A percentile compares a stretch with the other conserved stretches of the same genome.
Evolutionary conservation across 805 yeast genomes (phyloP).

Genomic region (Yarrowia keelungensis): DNA sequence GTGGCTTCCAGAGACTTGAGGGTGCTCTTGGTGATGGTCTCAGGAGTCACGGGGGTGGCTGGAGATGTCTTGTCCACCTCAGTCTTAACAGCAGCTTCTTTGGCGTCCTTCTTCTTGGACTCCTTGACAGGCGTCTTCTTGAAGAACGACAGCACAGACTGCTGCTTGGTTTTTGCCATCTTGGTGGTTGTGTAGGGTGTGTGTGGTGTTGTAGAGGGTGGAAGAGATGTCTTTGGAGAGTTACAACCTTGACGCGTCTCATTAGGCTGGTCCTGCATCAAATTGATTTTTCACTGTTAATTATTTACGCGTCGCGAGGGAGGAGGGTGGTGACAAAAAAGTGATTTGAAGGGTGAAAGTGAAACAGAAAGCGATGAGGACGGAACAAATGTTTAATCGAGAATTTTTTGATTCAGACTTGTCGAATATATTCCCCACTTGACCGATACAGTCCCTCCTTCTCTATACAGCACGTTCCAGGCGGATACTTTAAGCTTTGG

Average conservation of each 20-base stretch:
- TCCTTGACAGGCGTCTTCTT: conserved; percentile 37
- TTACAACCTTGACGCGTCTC: conserved; percentile 21
- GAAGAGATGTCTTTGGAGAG: neutral
- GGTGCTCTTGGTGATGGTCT: conserved; percentile 16
- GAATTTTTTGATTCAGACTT: neutral
- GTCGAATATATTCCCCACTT: neutral
- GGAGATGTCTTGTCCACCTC: conserved; percentile 5
- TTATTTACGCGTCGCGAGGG: conserved; percentile 27
- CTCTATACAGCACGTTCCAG: conserved; percentile 1
- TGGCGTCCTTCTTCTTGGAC: conserved; percentile 7
- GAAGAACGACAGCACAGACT: conserved; percentile 34
- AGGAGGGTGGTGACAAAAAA: too few species aligned
- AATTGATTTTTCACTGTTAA: conserved; percentile 2
- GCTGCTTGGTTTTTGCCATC: conserved; percentile 38
- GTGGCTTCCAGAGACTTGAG: conserved; percentile 24
- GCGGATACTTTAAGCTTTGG: neutral
- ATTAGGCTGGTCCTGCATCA: conserved; percentile 26
- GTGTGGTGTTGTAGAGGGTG: neutral
- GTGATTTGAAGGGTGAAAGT: too few species aligned
- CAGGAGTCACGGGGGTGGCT: conserved; percentile 20
- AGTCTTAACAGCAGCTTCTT: neutral
- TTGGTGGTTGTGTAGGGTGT: neutral
- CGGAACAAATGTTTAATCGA: too few species aligned
- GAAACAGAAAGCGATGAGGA: too few species aligned
- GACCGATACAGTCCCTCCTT: neutral